These are phyloP conservation scores for Cystofilobasidium capitatum DNA, from an alignment of 768 basidiomycete species.

Conservation along the genomic window DNA sequence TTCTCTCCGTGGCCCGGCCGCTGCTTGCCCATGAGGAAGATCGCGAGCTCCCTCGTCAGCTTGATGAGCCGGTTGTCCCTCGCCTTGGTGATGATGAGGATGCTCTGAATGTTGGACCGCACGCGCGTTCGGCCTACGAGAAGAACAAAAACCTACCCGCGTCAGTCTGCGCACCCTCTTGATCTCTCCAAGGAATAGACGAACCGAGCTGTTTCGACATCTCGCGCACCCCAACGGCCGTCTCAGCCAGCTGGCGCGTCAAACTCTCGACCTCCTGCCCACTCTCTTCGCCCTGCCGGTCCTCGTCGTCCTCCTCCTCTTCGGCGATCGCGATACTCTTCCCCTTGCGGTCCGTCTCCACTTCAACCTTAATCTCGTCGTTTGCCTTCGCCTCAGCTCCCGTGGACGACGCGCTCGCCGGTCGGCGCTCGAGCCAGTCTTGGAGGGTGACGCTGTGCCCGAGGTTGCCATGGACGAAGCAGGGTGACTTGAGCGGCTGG, in stretches of 20 bases:
- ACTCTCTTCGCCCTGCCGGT: conserved; percentile 53
- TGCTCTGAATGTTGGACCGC: conserved; percentile 77
- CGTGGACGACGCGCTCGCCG: not conserved
- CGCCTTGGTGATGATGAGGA: conserved; percentile 95
- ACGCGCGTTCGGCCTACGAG: conserved; percentile 76
- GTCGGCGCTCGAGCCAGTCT: conserved; percentile 51
- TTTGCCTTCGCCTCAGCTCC: not conserved
- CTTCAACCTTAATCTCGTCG: not conserved
- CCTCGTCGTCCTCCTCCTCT: conserved; percentile 33
- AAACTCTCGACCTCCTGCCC: conserved; percentile 58
- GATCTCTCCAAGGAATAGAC: conserved; percentile 33
- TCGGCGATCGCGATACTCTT: conserved; percentile 25
- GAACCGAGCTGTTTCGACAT: conserved; percentile 97
- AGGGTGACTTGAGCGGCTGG: conserved; percentile 53
- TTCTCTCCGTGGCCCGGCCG: conserved; percentile 15
- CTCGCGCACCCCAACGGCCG: conserved; percentile 90
- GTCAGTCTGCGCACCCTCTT: not conserved
- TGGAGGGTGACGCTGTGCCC: conserved; percentile 68
- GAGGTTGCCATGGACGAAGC: conserved; percentile 86
- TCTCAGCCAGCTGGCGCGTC: conserved; percentile 89
- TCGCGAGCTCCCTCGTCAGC: conserved; percentile 81
- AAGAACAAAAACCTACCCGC: not conserved
- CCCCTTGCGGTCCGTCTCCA: conserved; percentile 1
- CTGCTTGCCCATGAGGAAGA: conserved; percentile 83
- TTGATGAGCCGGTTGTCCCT: conserved; percentile 92